Base-by-base conservation (phyloP, 805 yeast genomes). In the Wickerhamomyces canadensis region DNA sequence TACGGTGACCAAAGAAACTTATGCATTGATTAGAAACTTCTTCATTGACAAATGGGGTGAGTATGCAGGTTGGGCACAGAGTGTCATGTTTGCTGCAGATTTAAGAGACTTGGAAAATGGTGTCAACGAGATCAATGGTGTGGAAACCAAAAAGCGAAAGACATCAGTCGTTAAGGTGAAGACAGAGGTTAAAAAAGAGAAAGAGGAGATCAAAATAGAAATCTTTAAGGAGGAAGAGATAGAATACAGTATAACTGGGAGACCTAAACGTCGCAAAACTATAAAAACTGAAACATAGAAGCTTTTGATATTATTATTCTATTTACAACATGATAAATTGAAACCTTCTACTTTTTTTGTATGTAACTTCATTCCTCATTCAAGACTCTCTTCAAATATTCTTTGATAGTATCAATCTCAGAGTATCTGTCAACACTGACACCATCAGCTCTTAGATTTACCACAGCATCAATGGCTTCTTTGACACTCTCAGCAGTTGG, bases 1-100 rank as follows among this genome's bases (percentile, higher is more conserved):
- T 9, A 42, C 48, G 4, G 54, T 59, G 2, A 58, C 50, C 4
- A 59, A 60, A 32, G 48, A 47, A 21, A 58, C 60, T 1, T 41
- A 62, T 18, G 53, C 55, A 19, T 65, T 69, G 17, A 81, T 87
- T 6, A 68, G 87, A 31, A 51, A 54, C 8, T 74, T 70, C 54
- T 80, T 91, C 55, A 67, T 71, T 31, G 67, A 68, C 0, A 62
- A 79, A 31, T 93, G 96, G 91, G 97, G 96, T 0, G 74, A 74
- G 2, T 84, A 83, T 55, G 97, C 98, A 2, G 98, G 98, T 0
- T 93, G 98, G 98, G 98, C 98, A 0, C 98, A 91, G 53, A 83
- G 91, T n/a, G 87, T 91, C 10, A 66, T 89, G 40, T 89, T 89
- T 60, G 82, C 97, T 0, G 85, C 88, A 6, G 96, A 88, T 53